These are phyloP conservation scores for Parascedosporium putredinis DNA, from an alignment of 2,329 filamentous ascomycete species.

Conservation along the genomic window DNA sequence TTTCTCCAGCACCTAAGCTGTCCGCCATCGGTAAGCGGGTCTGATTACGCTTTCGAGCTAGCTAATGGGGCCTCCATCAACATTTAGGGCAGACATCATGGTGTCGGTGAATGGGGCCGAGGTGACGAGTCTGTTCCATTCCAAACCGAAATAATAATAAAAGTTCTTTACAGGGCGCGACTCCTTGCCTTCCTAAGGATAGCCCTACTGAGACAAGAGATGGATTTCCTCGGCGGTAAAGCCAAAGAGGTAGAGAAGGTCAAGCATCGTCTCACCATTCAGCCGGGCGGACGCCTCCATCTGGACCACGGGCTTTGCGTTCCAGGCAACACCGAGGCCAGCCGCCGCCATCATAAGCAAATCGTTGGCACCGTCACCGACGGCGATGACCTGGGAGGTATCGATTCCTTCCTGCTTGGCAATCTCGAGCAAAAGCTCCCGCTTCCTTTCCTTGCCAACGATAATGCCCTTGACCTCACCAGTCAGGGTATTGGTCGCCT, in stretches of 20 bases:
- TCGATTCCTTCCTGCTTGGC: slow-evolving; percentile 56
- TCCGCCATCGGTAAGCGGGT: no score
- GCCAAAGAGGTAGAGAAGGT: slow-evolving; percentile 66
- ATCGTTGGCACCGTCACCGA: slow-evolving; percentile 78
- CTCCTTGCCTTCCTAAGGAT: no score
- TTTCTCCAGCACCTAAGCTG: no score
- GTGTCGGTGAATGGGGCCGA: no score
- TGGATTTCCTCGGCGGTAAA: slow-evolving; percentile 56
- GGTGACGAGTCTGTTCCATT: no score
- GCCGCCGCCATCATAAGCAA: slow-evolving; percentile 68
- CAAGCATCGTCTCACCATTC: slow-evolving; percentile 60
- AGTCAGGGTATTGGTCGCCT: slow-evolving; percentile 46
- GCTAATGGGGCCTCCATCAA: no score
- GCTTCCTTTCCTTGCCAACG: slow-evolving; percentile 67
- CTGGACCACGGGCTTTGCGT: slow-evolving; percentile 75
- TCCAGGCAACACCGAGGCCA: slow-evolving; percentile 71
- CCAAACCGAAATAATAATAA: no score
- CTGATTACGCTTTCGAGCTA: no score
- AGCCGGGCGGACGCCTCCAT: slow-evolving; percentile 62
- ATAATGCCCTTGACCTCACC: slow-evolving; percentile 64
- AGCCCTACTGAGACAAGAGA: slow-evolving; percentile 28
- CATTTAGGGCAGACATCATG: no score
- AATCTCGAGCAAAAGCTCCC: slow-evolving; percentile 60
- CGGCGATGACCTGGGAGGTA: slow-evolving; percentile 57
- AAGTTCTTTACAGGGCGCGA: no score